A percentile compares a stretch with the other conserved stretches of the same genome.
These are phyloP conservation scores for Nicotiana rustica DNA, from an alignment of 305 asterid species.

Conservation along the genomic window DNA sequence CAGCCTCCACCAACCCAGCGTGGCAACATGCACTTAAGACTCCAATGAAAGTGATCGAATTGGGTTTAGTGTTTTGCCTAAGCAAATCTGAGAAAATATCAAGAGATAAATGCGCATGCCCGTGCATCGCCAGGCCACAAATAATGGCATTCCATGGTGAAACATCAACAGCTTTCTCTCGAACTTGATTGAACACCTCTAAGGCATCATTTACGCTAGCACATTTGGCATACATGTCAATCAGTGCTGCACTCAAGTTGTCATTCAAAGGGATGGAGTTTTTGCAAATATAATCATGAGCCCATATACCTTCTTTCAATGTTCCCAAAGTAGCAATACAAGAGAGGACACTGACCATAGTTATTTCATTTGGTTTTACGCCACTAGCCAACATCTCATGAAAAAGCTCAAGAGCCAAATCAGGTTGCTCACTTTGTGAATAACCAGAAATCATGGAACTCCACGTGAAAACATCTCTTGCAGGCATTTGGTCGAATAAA, in stretches of 20 bases:
- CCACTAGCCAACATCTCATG: conserved; percentile 68
- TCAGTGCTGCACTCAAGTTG: conserved; percentile 75
- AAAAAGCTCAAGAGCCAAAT: conserved; percentile 68
- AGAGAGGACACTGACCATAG: conserved; percentile 88
- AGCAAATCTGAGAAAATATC: conserved; percentile 67
- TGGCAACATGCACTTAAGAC: conserved; percentile 93
- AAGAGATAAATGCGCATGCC: conserved; percentile 68
- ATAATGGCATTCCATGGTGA: conserved; percentile 97
- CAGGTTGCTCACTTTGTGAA: conserved; percentile 69
- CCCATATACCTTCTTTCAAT: conserved; percentile 76
- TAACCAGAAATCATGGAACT: conserved; percentile 93
- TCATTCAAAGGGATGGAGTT: conserved; percentile 67
- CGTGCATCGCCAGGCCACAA: conserved; percentile 93
- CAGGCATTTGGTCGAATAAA: conserved; percentile 74
- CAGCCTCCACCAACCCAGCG: conserved; percentile 81
- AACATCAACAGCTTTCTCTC: conserved; percentile 54
- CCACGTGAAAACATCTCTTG: conserved; percentile 89
- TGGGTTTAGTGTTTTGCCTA: conserved; percentile 53
- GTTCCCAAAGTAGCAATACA: conserved; percentile 71
- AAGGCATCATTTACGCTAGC: conserved; percentile 71
- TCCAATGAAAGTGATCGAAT: conserved; percentile 79
- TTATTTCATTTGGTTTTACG: conserved; percentile 77
- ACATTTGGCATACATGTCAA: conserved; percentile 97
- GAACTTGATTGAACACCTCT: conserved; percentile 61
- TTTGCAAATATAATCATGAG: conserved; percentile 63